Base-by-base conservation (phyloP, 495 filamentous ascomycete species). In the Penicillium parvum region DNA sequence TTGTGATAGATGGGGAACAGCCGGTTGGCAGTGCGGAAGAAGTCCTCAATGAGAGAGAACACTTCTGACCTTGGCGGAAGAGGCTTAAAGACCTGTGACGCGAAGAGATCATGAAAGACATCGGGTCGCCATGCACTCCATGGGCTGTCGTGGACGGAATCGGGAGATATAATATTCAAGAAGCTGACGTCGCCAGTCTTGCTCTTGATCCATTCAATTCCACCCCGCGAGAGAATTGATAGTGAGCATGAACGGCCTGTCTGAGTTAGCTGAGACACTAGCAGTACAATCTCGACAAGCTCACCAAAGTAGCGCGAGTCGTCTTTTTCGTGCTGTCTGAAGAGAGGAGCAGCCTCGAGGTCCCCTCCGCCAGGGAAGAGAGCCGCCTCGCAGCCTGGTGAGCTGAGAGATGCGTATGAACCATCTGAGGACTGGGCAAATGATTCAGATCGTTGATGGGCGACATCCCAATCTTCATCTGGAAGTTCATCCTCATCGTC, bases 1-100 rank as follows among this genome's bases (percentile, higher is more conserved):
- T 96, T 88, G 59, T 97, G 90, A 59, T 92, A 97, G 4, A 98
- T 75, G 18, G 92, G 92, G 61, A 96, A 95, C 66, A 96, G 86
- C 73, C 88, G 85, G 68, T 98, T 98, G 66, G 96, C 89, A 53
- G 94, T 95, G 55, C 85, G 84, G 57, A 98, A 98, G 58, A 82
- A 98, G 60, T 96, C 90, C 55, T 83, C 86, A 23, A 92, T 74
- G 34, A 95, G 72, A 12, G 85, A 86, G 37, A 87, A 69, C 8
- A 85, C 85, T 68, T 92, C 87, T 9, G 78, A 73, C 61, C 88
- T 85, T 2, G 86, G 69, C 5, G 92, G 92, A 18, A 96, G 63
- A 40, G 78, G 84, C 43, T 79, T 79, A 71, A 83, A 95, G 14
- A 94, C 77, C 11, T 79, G 80, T 14, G 88, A 82, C 27, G 77